These are phyloP conservation scores for Suhomyces kunorum DNA, from an alignment of 1,139 yeast genomes.

Conservation along the genomic window DNA sequence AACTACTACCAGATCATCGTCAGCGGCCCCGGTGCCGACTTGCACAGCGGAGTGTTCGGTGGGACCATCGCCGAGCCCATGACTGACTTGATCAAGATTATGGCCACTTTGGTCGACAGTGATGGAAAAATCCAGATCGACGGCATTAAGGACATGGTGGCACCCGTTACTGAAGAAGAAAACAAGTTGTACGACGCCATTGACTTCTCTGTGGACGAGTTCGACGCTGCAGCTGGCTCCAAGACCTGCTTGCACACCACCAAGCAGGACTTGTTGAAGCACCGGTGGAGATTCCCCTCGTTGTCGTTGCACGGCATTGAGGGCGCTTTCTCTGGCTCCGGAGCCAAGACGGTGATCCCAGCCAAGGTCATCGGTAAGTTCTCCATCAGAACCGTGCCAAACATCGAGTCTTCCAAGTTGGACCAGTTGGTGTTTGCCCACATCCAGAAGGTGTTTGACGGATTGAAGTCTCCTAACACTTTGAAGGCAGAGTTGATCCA, in stretches of 20 bases:
- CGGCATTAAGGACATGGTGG: conserved; percentile 91
- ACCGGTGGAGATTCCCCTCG: conserved; percentile 98
- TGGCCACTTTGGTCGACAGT: conserved; percentile 75
- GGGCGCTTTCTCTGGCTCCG: conserved; percentile 93
- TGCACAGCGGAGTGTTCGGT: conserved; percentile 97
- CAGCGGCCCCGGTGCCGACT: conserved; percentile 93
- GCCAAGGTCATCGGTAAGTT: conserved; percentile 92
- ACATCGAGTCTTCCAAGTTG: conserved; percentile 78
- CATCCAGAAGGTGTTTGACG: conserved; percentile 63
- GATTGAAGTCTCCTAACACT: conserved; percentile 74
- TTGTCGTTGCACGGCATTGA: conserved; percentile 94
- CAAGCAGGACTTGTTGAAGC: conserved; percentile 87
- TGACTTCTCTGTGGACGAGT: conserved; percentile 80
- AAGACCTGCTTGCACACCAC: conserved; percentile 73
- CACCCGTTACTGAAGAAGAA: conserved; percentile 84
- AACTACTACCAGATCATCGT: conserved; percentile 83
- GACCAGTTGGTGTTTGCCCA: conserved; percentile 75
- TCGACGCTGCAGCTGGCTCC: conserved; percentile 87
- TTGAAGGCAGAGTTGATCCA: conserved; percentile 76
- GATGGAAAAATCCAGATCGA: conserved; percentile 83
- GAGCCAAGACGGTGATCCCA: conserved; percentile 98
- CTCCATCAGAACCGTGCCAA: conserved; percentile 95
- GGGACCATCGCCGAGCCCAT: conserved; percentile 97
- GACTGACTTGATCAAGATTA: conserved; percentile 82
- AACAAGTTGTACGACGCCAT: conserved; percentile 76